Evolutionary conservation across 163 green algal species (phyloP), one percentile per base, ranked within the genome.

Genomic region (Chlorella variabilis): DNA sequence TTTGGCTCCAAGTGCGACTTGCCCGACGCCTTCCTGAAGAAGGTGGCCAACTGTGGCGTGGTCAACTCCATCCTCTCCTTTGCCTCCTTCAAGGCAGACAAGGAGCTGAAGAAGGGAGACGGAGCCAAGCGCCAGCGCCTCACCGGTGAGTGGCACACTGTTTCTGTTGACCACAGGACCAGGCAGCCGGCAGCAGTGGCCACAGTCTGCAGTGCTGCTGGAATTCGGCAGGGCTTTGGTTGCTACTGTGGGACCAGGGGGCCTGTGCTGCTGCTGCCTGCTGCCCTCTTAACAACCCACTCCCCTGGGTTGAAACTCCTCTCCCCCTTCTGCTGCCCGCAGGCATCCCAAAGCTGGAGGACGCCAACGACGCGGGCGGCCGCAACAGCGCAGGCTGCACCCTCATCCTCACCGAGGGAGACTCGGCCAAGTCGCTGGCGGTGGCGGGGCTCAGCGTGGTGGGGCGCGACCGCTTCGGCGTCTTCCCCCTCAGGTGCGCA

Each of bases 361-460:
- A 99, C 83, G 97, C 97, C 70, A 99, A 99, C 83, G 93, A 99
- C 71, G 96, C 96, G 2, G 97, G 97, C 67, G 93, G 91, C 0
- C 86, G 91, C 38, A 94, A 95, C 83, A 96, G 91, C 20, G 78
- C 93, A 75, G 36, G 96, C 41, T 99, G 97, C 93, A 99, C 97
- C n/a, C 91, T 99, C n/a, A 99, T 99, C 88, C 90, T 99, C 34
- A 99, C 97, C 0, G 97, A 99, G 90, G 97, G 97, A 69, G 97
- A 99, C 91, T 97, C 91, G 33, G 97, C 97, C 77, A 99, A 99
- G 89, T 86, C 96, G 1, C 91, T 99, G 82, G 96, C 95, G 48
- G 93, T 99, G 73, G 94, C 85, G 58, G 97, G 97, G 17, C 90
- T 99, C 4, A 93, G 87, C 78, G 95, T 99, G 42, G 96, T 98